A percentile compares a stretch with the other conserved stretches of the same genome.
Evolutionary conservation across 176 grass and related monocot species (phyloP).

Genomic region (Pharus latifolius): DNA sequence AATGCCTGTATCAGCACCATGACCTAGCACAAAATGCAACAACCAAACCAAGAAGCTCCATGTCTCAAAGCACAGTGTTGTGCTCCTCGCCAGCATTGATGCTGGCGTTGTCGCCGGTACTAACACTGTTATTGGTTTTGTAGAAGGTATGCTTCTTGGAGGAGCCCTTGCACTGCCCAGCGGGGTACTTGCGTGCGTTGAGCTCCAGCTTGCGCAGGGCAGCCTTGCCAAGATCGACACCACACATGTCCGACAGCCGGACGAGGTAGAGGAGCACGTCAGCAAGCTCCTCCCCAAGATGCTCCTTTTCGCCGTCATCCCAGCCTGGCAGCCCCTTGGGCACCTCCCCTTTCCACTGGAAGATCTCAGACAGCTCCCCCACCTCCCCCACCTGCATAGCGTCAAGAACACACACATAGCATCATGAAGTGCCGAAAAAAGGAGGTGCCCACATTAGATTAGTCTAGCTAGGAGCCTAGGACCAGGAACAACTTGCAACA

Average conservation of each 20-base stretch:
- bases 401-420: background rate
- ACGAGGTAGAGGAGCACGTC: conserved; percentile 89
- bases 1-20: background rate
- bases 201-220: conserved; percentile 68
- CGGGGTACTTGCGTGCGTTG: conserved; percentile 77
- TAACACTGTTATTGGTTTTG: background rate
- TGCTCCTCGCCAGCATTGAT: background rate
- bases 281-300: conserved; percentile 83
- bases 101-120: background rate
- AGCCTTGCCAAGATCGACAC: conserved; percentile 62
- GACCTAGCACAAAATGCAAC: background rate
- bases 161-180: conserved; percentile 60
- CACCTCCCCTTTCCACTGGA: conserved; percentile 98
- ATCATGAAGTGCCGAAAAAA: background rate
- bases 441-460: background rate
- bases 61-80: background rate
- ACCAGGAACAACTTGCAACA: background rate
- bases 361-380: conserved; percentile 89
- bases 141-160: conserved; percentile 62
- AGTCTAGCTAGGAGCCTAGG: too few species aligned
- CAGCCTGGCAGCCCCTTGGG: conserved; percentile 74
- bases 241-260: conserved; percentile 78
- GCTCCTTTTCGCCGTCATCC: conserved; percentile 62
- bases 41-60: background rate
- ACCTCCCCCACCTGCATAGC: conserved; percentile 74